These are phyloP conservation scores for Globisporangium barbulae DNA, from an alignment of 352 stramenopile species.

Conservation along the genomic window DNA sequence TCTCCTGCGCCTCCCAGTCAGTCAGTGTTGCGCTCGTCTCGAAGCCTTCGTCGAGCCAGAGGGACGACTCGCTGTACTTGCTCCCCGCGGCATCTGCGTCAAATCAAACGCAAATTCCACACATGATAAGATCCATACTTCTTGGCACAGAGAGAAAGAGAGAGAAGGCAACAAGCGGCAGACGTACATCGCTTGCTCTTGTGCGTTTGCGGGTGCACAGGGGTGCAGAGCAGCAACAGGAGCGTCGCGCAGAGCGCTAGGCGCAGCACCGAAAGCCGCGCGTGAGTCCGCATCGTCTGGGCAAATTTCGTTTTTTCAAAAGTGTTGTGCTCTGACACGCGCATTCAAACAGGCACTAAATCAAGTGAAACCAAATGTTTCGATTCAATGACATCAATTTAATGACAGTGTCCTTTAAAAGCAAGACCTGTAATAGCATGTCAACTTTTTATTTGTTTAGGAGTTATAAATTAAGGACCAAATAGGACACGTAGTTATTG, in stretches of 20 bases:
- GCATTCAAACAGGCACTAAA: conserved; percentile 6
- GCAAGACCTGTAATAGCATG: too few relatives aligned
- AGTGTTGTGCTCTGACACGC: not conserved
- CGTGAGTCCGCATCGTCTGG: not conserved
- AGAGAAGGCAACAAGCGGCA: not conserved
- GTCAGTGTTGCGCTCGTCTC: conserved; percentile 20
- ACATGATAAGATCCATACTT: not conserved
- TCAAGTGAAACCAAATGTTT: not conserved
- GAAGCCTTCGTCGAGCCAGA: conserved; percentile 70
- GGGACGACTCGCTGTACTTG: not conserved
- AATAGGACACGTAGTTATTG: too few relatives aligned
- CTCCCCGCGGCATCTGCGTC: not conserved
- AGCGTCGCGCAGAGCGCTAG: conserved; percentile 7
- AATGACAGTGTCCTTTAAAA: too few relatives aligned
- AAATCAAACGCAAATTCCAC: not conserved
- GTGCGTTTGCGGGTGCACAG: not conserved
- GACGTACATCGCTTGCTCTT: conserved; percentile 9
- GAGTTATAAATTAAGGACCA: too few relatives aligned
- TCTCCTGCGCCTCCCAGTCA: conserved; percentile 61
- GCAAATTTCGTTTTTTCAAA: conserved; percentile 4
- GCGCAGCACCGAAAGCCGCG: not conserved
- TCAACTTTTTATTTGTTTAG: too few relatives aligned
- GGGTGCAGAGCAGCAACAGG: conserved; percentile 4
- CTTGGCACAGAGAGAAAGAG: not conserved
- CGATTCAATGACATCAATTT: not conserved